A percentile compares a stretch with the other conserved stretches of the same genome.
Conservation (phyloP, 2,329 filamentous ascomycete species). For the Ophiostoma ulmi region DNA sequence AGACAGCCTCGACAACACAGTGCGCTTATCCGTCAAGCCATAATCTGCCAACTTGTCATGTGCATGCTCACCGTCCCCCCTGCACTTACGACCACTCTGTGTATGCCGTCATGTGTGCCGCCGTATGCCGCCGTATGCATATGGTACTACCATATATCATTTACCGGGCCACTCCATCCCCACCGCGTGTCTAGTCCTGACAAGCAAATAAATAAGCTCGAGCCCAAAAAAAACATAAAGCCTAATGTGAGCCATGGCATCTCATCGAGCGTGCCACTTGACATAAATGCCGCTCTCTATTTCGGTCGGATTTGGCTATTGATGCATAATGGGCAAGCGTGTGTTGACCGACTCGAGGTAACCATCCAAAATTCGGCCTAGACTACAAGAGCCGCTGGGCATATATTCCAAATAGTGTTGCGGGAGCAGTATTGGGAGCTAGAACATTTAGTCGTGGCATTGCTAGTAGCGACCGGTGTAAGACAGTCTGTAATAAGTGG, state of each 20-base stretch:
- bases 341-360: constrained; percentile 24
- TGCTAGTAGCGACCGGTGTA: constrained; percentile 18
- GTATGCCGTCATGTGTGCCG: neutral
- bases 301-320: neutral
- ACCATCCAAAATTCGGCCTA: constrained; percentile 18
- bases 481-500: constrained; percentile 13
- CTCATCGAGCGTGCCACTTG: neutral
- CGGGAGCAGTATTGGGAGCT: neutral
- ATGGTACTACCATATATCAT: neutral
- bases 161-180: neutral
- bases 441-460: constrained; percentile 12
- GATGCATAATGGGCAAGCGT: neutral
- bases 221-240: neutral
- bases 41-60: neutral
- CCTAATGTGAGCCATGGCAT: neutral
- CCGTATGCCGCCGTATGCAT: neutral
- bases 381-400: neutral
- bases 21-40: neutral
- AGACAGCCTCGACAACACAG: neutral
- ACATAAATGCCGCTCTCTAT: neutral
- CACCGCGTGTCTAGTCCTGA: neutral
- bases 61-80: constrained; percentile 12
- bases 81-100: neutral
- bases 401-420: neutral
- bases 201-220: neutral